phyloP scores from a whole-genome alignment of 768 basidiomycete species.

The Boletus reticulatus region DNA sequence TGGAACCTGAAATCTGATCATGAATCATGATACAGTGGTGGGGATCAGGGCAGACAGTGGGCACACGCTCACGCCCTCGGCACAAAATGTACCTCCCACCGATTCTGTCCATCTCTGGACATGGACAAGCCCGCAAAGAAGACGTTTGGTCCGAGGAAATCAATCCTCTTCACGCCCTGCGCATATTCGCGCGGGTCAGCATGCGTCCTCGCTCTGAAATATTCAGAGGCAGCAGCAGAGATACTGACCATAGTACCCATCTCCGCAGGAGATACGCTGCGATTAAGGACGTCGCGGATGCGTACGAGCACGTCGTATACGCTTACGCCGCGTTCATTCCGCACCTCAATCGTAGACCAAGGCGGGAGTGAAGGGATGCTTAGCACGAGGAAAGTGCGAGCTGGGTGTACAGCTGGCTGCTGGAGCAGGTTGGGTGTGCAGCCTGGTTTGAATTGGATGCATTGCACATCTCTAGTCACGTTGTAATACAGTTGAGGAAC shows the following conservation, averaged over 20 bases:
- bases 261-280: constrained; percentile 24
- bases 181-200: constrained; percentile 34
- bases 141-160: constrained; percentile 34
- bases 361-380: constrained; percentile 22
- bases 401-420: constrained; percentile 24
- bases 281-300: constrained; percentile 28
- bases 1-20: constrained; percentile 11
- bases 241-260: constrained; percentile 24
- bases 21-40: constrained; percentile 2
- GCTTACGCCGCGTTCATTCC: constrained; percentile 26
- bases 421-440: constrained; percentile 18
- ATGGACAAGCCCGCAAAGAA: constrained; percentile 31
- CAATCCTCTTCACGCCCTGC: constrained; percentile 41
- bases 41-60: no score
- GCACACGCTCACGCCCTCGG: constrained; percentile 12
- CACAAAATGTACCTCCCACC: constrained; percentile 30
- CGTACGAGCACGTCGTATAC: constrained; percentile 28
- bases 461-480: constrained; percentile 23
- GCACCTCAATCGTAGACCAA: constrained; percentile 31
- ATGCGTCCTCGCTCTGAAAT: constrained; percentile 26
- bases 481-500: constrained; percentile 22
- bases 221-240: constrained; percentile 24
- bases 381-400: constrained; percentile 14
- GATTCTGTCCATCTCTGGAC: constrained; percentile 25
- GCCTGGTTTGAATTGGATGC: constrained; percentile 18